Evolutionary conservation across 345 rosid genomes (phyloP).

Genomic region (Kernera saxatilis): DNA sequence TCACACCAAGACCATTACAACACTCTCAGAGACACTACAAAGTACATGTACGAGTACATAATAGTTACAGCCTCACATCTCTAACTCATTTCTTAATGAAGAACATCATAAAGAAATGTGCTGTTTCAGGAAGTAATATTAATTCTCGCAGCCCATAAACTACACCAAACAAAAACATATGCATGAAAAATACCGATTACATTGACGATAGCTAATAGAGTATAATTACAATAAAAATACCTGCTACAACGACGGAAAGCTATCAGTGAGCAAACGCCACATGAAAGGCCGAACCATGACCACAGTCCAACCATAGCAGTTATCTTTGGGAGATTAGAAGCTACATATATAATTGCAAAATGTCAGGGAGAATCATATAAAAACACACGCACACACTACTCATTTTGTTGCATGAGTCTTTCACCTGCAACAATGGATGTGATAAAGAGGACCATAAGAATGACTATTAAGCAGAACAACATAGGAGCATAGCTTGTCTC

Average conservation of each 20-base stretch:
- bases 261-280: conserved; percentile 52
- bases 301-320: conserved; percentile 85
- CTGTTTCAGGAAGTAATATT: neutral
- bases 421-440: conserved; percentile 71
- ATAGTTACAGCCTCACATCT: conserved; percentile 5
- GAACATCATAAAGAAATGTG: neutral
- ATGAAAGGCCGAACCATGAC: conserved; percentile 70
- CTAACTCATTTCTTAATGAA: conserved; percentile 1
- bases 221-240: conserved; percentile 37
- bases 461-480: conserved; percentile 45
- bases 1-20: neutral
- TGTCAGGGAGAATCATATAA: conserved; percentile 10
- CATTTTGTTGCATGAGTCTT: conserved; percentile 9
- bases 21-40: neutral
- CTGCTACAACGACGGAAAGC: conserved; percentile 71
- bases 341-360: conserved; percentile 38
- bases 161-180: neutral
- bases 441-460: conserved; percentile 52
- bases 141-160: neutral
- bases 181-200: neutral
- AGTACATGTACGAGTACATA: neutral
- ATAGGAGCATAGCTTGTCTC: conserved; percentile 71
- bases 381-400: neutral
- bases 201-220: neutral
- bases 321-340: conserved; percentile 71